These are phyloP conservation scores for Thalassiosira ordinaria DNA, from an alignment of 352 stramenopile species.

Conservation along the genomic window DNA sequence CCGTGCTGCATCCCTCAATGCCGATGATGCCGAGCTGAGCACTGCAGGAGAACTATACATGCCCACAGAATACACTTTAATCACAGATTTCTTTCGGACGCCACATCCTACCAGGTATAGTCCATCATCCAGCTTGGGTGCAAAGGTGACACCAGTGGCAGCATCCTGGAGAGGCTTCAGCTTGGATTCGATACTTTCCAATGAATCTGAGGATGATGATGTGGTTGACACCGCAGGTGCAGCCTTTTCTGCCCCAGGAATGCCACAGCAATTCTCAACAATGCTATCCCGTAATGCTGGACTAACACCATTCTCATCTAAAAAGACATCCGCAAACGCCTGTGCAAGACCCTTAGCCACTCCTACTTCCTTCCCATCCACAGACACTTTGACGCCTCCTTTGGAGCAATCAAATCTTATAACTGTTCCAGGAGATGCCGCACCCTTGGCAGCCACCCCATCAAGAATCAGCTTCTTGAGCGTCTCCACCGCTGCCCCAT, in stretches of 20 bases:
- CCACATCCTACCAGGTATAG: constrained; percentile 67
- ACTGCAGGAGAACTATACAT: constrained; percentile 65
- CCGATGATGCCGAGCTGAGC: constrained; percentile 33
- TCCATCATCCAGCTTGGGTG: constrained; percentile 1
- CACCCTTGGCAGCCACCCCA: constrained; percentile 57
- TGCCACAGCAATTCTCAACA: constrained; percentile 65
- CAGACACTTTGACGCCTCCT: constrained; percentile 54
- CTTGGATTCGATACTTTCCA: too few relatives aligned
- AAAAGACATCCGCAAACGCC: constrained; percentile 77
- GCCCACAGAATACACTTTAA: constrained; percentile 70
- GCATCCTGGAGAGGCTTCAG: too few relatives aligned
- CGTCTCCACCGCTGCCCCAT: constrained; percentile 41
- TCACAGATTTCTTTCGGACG: constrained; percentile 69
- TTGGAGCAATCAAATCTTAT: constrained; percentile 71
- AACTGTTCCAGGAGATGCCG: constrained; percentile 59
- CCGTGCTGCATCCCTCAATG: constrained; percentile 47
- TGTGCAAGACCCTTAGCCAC: constrained; percentile 50
- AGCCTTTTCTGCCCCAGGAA: background rate
- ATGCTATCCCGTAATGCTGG: constrained; percentile 59
- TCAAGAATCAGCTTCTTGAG: constrained; percentile 73
- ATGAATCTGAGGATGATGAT: too few relatives aligned
- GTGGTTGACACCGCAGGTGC: background rate
- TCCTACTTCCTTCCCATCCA: constrained; percentile 69
- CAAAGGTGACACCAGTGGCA: too few relatives aligned
- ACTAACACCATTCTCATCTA: constrained; percentile 77